Percentiles rank a stretch among this genome's conserved stretches.
phyloP scores from a whole-genome alignment of 1,284 basidiomycete species.

The Sparassis latifolia region DNA sequence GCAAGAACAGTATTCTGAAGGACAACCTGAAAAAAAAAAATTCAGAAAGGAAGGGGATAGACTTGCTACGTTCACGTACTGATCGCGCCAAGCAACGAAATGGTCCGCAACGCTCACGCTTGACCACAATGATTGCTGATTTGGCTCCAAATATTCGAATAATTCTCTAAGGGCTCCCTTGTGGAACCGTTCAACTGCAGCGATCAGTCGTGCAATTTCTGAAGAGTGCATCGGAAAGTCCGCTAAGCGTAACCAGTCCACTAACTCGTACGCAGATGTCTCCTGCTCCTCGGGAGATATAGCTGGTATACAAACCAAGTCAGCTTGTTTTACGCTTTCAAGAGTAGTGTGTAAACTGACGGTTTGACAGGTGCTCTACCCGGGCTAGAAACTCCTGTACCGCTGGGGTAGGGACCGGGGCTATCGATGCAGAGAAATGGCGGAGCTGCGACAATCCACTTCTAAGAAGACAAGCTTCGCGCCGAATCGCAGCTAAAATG shows the following conservation, averaged over 20 bases:
- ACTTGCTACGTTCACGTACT: constrained; percentile 6
- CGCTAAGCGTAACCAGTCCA: constrained; percentile 53
- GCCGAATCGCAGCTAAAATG: constrained; percentile 37
- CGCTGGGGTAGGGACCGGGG: constrained; percentile 7
- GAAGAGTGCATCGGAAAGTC: constrained; percentile 26
- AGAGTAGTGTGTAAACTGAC: constrained; percentile 26
- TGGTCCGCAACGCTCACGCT: constrained; percentile 11
- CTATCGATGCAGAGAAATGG: constrained; percentile 5
- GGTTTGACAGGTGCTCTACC: constrained; percentile 33
- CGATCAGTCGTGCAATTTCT: constrained; percentile 35
- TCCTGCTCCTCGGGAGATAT: constrained; percentile 25
- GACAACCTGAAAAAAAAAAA: constrained; percentile 24
- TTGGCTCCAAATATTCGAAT: constrained; percentile 36
- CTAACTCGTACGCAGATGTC: constrained; percentile 42
- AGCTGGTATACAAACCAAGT: constrained; percentile 23
- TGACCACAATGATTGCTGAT: constrained; percentile 36
- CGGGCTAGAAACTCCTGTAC: constrained; percentile 35
- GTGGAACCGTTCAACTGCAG: constrained; percentile 35
- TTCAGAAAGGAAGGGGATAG: neutral
- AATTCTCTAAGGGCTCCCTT: constrained; percentile 37
- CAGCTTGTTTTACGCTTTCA: neutral
- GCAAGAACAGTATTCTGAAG: constrained; percentile 42
- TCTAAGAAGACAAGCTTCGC: constrained; percentile 37
- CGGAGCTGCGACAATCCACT: constrained; percentile 26
- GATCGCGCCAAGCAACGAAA: neutral